Evolutionary conservation across 2,329 filamentous ascomycete species (phyloP).

Genomic region (Xylaria sp.): DNA sequence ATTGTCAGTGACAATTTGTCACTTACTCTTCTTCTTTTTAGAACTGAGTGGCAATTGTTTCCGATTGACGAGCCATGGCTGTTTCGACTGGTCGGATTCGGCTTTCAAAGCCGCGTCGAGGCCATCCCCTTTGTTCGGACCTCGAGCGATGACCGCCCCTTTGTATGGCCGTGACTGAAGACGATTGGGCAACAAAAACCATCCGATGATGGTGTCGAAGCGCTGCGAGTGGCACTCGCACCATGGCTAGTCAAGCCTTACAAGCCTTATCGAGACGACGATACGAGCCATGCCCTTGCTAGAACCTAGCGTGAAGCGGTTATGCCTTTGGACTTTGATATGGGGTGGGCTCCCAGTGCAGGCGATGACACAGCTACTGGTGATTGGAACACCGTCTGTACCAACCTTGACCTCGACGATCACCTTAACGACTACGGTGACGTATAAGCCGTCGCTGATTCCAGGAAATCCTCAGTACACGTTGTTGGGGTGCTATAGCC

Average conservation of each 20-base stretch:
- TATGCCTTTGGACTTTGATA: slow-evolving; percentile 39
- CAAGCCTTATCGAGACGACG: slow-evolving; percentile 37
- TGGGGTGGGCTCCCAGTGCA: slow-evolving; percentile 38
- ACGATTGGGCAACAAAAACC: slow-evolving; percentile 41
- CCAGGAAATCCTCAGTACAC: slow-evolving; percentile 41
- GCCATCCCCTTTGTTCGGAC: slow-evolving; percentile 42
- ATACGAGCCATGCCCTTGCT: slow-evolving; percentile 37
- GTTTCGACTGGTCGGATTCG: slow-evolving; percentile 39
- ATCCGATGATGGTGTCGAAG: slow-evolving; percentile 24
- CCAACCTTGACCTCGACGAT: slow-evolving; percentile 37
- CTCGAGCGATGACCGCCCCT: slow-evolving; percentile 37
- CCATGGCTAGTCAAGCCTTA: slow-evolving; percentile 38
- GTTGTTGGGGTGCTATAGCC: slow-evolving; percentile 45
- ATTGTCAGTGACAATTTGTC: background rate
- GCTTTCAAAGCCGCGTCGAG: slow-evolving; percentile 44
- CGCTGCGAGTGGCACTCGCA: slow-evolving; percentile 18
- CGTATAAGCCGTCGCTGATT: slow-evolving; percentile 43
- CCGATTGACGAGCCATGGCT: slow-evolving; percentile 37
- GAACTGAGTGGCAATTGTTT: slow-evolving; percentile 26
- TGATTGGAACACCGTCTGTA: slow-evolving; percentile 36
- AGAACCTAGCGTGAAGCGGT: slow-evolving; percentile 37
- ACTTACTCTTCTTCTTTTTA: slow-evolving; percentile 6
- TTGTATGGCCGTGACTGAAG: slow-evolving; percentile 42
- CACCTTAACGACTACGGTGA: slow-evolving; percentile 46
- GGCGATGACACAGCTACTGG: slow-evolving; percentile 35